Evolutionary conservation across 2,329 filamentous ascomycete species (phyloP).

Genomic region (Xylaria sp.): DNA sequence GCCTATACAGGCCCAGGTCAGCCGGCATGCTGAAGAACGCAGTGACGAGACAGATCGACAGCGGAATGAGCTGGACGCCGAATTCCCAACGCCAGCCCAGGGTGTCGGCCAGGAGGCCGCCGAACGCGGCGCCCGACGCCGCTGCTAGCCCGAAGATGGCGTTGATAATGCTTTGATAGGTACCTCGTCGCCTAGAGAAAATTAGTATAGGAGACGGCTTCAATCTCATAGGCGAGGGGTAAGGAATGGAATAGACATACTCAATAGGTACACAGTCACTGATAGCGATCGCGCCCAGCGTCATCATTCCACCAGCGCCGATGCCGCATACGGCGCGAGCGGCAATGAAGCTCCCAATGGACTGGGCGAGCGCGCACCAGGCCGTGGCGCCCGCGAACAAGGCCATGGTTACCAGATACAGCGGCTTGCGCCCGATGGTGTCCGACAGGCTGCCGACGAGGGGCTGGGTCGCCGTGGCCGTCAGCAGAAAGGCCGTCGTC

Average conservation of each 20-base stretch:
- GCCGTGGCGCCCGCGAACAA: slow-evolving; percentile 73
- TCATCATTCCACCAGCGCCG: slow-evolving; percentile 77
- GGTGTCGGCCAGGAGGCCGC: slow-evolving; percentile 75
- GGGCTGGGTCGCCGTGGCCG: slow-evolving; percentile 80
- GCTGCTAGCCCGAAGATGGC: slow-evolving; percentile 70
- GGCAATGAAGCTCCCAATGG: slow-evolving; percentile 75
- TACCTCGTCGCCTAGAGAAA: slow-evolving; percentile 63
- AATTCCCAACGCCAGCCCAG: slow-evolving; percentile 82
- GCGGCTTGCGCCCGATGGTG: slow-evolving; percentile 73
- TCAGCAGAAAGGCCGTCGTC: slow-evolving; percentile 81
- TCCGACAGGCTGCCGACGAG: slow-evolving; percentile 80
- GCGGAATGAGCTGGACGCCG: slow-evolving; percentile 67
- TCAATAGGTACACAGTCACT: slow-evolving; percentile 80
- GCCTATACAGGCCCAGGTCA: slow-evolving; percentile 61
- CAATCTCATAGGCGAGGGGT: background rate
- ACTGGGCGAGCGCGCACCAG: slow-evolving; percentile 75
- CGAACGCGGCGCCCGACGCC: slow-evolving; percentile 73
- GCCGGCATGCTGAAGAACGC: slow-evolving; percentile 61
- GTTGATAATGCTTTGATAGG: slow-evolving; percentile 78
- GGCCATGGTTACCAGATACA: slow-evolving; percentile 72
- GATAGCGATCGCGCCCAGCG: slow-evolving; percentile 76
- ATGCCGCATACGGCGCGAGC: slow-evolving; percentile 78
- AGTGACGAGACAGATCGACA: slow-evolving; percentile 60
- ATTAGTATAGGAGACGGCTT: background rate
- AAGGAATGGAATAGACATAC: slow-evolving; percentile 52